Base-by-base conservation (phyloP, 345 rosid species). In the Cardamine resedifolia region DNA sequence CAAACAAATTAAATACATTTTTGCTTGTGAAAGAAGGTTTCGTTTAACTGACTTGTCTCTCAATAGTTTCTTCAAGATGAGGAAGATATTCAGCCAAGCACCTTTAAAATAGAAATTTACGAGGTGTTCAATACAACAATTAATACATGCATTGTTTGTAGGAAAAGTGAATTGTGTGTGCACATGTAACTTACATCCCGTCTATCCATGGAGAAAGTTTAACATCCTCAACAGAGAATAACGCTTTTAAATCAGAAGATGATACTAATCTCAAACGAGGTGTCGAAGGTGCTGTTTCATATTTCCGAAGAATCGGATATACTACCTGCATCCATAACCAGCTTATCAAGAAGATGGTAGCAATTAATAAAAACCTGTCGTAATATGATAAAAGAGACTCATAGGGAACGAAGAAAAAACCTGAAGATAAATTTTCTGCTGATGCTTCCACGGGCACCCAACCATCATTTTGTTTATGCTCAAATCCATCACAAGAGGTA, bases 61-160 rank as follows among this genome's bases (percentile, higher is more conserved):
- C 86, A 71, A 95, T 87, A 26, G 83, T 80, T 81, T 90, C 90
- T 81, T 95, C 99, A 4, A 91, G 89, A 81, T 86, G 88, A 10
- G 99, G 99, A 78, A 95, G 98, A 86, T 91, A 95, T 81, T 95
- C 99, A 58, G 99, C 99, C 89, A 95, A 82, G 79, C 98, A 95
- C 98, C 99, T 95, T 75, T 41, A 64, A 74, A 68, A 67, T 71
- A 74, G n/a, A 59, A 24, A 66, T 18, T 19, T 30, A 75, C 7
- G 9, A 4, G 28, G 44, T 11, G 38, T 45, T 45, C 47, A 64
- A 33, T 14, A 49, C 15, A 57, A 7, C 2, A 16, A 30, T 7
- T 5, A 28, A 23, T 16, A 77, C 31, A 58, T 34, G 34, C 15
- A 57, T 27, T 31, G 20, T 47, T 36, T 57, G 68, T 27, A 83